These are phyloP conservation scores for Pseudozyma flocculosa DNA, from an alignment of 1,284 basidiomycete genomes.

Conservation along the genomic window DNA sequence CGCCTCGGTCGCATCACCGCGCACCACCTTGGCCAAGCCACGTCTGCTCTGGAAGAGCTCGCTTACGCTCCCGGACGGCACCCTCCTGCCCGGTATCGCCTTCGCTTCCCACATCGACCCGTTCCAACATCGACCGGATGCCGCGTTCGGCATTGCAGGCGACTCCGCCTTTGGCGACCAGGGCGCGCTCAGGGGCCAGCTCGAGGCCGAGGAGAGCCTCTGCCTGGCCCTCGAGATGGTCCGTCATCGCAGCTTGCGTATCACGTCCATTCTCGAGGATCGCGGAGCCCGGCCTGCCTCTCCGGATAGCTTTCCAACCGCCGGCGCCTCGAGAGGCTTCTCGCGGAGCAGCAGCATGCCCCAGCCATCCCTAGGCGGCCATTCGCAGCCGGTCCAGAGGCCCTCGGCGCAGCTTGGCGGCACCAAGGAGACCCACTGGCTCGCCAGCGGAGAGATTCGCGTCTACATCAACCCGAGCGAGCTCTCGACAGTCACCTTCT, in stretches of 20 bases:
- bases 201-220: constrained; percentile 45
- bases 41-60: constrained; percentile 49
- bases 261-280: constrained; percentile 15
- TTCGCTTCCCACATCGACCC: constrained; percentile 49
- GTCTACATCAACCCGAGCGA: constrained; percentile 38
- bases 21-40: constrained; percentile 12
- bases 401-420: not conserved
- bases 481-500: constrained; percentile 37
- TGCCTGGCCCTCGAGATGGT: constrained; percentile 55
- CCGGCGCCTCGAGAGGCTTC: not conserved
- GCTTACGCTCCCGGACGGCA: constrained; percentile 48
- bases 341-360: not conserved
- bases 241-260: constrained; percentile 41
- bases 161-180: not conserved
- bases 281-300: not conserved
- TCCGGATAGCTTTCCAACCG: not conserved
- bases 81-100: constrained; percentile 42
- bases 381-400: not conserved
- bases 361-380: constrained; percentile 1
- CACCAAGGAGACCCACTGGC: constrained; percentile 13
- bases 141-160: no score
- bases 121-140: constrained; percentile 15
- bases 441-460: constrained; percentile 26
- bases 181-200: not conserved
- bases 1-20: not conserved